These are phyloP conservation scores for Diplodia mutila DNA, from an alignment of 2,329 filamentous ascomycete species.

Conservation along the genomic window DNA sequence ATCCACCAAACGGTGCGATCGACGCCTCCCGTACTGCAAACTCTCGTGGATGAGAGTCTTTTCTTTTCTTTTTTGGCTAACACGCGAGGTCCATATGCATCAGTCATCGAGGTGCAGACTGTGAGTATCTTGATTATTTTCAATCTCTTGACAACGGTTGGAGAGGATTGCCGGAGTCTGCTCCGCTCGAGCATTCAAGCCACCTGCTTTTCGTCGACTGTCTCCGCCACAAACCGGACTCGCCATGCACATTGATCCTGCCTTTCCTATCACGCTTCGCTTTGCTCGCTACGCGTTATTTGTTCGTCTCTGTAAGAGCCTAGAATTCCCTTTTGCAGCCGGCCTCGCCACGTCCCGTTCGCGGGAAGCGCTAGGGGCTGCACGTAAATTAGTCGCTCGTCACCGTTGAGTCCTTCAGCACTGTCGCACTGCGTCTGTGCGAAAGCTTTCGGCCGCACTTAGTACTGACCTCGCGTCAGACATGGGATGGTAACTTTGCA, in stretches of 20 bases:
- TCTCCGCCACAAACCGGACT: neutral
- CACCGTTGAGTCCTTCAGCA: neutral
- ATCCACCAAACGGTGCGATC: neutral
- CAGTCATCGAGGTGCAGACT: neutral
- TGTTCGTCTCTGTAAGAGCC: neutral
- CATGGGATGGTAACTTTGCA: conserved; percentile 12
- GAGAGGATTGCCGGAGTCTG: neutral
- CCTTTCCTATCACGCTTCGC: neutral
- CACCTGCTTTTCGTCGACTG: neutral
- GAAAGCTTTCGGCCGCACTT: neutral
- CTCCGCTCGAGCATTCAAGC: neutral
- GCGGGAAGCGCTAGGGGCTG: neutral
- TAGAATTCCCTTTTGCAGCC: neutral
- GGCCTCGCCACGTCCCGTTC: neutral
- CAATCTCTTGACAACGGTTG: neutral
- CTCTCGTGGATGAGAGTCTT: neutral
- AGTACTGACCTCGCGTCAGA: conserved; percentile 8
- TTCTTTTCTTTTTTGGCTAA: neutral
- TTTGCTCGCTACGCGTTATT: neutral
- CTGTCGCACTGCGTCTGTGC: conserved; percentile 8
- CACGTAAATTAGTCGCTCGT: conserved; percentile 5
- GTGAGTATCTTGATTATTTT: neutral
- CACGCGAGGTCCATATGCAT: neutral
- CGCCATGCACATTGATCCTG: neutral
- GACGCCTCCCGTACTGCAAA: too few species aligned